Conservation (phyloP, 2,329 filamentous ascomycete species). For the Fusarium fujikuroi region DNA sequence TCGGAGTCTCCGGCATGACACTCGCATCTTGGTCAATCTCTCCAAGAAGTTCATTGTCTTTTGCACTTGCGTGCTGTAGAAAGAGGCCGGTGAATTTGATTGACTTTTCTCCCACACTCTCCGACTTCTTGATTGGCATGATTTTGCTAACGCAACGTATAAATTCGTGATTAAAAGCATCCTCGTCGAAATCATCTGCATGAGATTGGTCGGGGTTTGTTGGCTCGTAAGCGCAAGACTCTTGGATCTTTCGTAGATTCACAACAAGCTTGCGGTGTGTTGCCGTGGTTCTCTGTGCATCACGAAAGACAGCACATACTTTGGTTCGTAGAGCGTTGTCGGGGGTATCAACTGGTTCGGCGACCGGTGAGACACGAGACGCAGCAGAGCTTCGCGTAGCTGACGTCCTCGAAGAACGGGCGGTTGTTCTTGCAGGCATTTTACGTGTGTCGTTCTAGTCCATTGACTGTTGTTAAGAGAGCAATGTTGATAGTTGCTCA, state of each 20-base stretch:
- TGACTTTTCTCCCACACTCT: constrained; percentile 85
- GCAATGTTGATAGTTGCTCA: constrained; percentile 10
- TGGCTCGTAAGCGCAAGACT: constrained; percentile 78
- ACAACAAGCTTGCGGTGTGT: constrained; percentile 91
- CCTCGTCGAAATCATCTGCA: constrained; percentile 79
- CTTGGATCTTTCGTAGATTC: constrained; percentile 89
- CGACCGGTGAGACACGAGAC: constrained; percentile 62
- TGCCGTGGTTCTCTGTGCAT: constrained; percentile 89
- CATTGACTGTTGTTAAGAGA: constrained; percentile 6
- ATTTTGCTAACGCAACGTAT: constrained; percentile 83
- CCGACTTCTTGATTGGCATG: constrained; percentile 90
- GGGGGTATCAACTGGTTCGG: constrained; percentile 81
- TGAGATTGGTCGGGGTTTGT: constrained; percentile 61
- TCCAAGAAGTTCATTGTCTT: constrained; percentile 75
- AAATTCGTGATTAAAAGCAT: constrained; percentile 89
- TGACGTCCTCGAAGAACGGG: constrained; percentile 59
- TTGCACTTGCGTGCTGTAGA: constrained; percentile 76
- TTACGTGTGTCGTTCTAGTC: constrained; percentile 13
- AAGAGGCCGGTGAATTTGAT: constrained; percentile 91
- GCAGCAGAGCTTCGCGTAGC: constrained; percentile 58
- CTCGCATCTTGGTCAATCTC: constrained; percentile 75
- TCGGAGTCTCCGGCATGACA: constrained; percentile 83
- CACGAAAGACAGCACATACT: constrained; percentile 77
- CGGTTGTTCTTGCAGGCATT: constrained; percentile 64
- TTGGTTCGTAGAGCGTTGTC: constrained; percentile 77